Base-by-base conservation (phyloP, 441 rosid species). In the Corymbia citriodora region DNA sequence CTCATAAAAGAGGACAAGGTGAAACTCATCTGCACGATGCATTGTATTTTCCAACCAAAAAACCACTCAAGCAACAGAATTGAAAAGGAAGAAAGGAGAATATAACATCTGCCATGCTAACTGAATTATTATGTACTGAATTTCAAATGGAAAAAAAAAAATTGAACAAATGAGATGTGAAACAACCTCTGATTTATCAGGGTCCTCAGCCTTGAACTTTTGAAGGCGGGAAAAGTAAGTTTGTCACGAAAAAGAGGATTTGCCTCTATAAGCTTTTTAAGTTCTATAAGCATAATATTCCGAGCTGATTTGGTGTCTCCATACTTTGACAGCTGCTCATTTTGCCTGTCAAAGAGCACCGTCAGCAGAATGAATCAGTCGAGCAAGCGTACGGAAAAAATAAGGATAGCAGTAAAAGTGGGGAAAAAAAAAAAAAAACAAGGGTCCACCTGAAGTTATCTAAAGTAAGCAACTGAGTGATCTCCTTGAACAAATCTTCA, bases 231-330 rank as follows among this genome's bases (percentile, higher is more conserved):
- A 89, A 97, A 96, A 4, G 92, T 89, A 92, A 97, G 97, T 92
- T 97, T 97, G 89, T 97, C 99, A 1, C 98, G 97, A 90, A 97
- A 97, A 88, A 97, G 94, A 10, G 99, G 99, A 91, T 97, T 96
- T 31, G 99, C 99, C 92, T 96, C 99, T 25, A 97, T 97, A 55
- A 97, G 94, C 94, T 96, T 97, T 91, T 96, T 97, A 74, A 97
- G 97, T 90, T 97, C 99, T 25, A 93, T 95, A 23, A 97, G 95
- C 99, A 97, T 97, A 79, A 97, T 97, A 92, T 88, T 92, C 87
- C 99, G 93, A 74, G 99, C 99, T 10, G 99, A 95, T 92, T 96
- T 97, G 36, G 99, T 96, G 91, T 97, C 99, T 88, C 99, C 97
- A 90, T 97, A 97, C 94, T 96, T 97, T 1, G 99, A 97, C 86